These are phyloP conservation scores for Houttuynia cordata DNA, from an alignment of 164 flowering plant genomes.

Conservation along the genomic window DNA sequence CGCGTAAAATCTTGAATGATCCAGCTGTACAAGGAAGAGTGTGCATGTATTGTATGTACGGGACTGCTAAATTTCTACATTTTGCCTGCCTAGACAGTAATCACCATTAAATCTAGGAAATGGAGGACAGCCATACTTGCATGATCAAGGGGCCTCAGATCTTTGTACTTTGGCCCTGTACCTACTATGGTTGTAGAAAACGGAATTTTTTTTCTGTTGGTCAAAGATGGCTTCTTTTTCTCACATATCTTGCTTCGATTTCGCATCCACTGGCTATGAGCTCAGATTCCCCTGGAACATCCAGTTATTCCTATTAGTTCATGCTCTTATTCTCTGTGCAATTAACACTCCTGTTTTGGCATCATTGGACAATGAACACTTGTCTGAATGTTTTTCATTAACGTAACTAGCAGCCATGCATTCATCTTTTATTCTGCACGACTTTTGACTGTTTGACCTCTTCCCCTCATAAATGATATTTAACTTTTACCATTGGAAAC, in stretches of 20 bases:
- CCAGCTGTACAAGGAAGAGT: background rate
- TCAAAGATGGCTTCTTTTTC: background rate
- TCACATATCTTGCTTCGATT: background rate
- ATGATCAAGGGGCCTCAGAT: background rate
- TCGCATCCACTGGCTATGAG: no score
- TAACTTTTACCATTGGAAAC: no score
- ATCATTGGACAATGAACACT: no score
- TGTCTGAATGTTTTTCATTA: no score
- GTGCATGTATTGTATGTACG: background rate
- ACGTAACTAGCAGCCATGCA: no score
- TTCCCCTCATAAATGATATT: background rate
- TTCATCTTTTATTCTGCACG: background rate
- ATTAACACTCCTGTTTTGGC: no score
- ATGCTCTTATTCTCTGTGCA: no score
- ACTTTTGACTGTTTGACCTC: background rate
- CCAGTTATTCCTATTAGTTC: no score
- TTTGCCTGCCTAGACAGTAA: background rate
- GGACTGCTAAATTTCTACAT: background rate
- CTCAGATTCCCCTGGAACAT: no score
- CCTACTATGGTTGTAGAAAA: no score
- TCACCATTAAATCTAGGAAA: no score
- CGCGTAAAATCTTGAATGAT: background rate
- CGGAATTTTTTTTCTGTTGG: background rate
- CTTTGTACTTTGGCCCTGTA: background rate
- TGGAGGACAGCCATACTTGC: background rate